Evolutionary conservation across 2,329 filamentous ascomycete genomes (phyloP), one percentile per base, ranked within the genome.

Genomic region (Venturia aucupariae): DNA sequence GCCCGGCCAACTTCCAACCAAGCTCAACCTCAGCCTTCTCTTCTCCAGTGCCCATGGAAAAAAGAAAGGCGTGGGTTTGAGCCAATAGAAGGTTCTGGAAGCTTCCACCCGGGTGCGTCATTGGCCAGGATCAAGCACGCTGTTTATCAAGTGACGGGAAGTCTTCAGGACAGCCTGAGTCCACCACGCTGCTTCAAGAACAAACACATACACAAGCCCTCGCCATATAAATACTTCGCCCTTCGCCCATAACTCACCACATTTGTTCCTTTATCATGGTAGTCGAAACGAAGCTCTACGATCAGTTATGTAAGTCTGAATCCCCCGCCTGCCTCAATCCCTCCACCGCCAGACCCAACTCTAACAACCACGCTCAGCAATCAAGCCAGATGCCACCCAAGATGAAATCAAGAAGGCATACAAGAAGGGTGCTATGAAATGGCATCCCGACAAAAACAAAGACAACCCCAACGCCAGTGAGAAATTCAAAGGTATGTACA

Each of bases 331-430:
- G 22, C 24, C n/a, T 59, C 48, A 46, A 64, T 27, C 30, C 19
- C 46, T 24, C 32, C 27, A 44, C 46, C 46, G 46, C 44, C n/a
- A 46, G 44, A 22, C 24, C 2, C n/a, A 7, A 19, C 4, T 3
- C 64, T 65, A 63, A 65, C 46, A 8, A 24, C 19, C n/a, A 35
- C 15, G 46, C 24, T 24, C 62, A 77, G 75, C 83, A 74, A 81
- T 97, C 77, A 88, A 90, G 75, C 85, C 93, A 44, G 84, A 86
- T 66, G 91, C 92, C 30, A 83, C 86, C 30, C 90, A 95, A 77
- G 93, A 97, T 73, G 93, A 97, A 69, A 96, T 99, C 75, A 97
- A 97, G 76, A 99, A 97, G 76, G 94, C 87, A 65, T 96, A 96
- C 77, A 85, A 90, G 68, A 96, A 96, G 82, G 84, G 87, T 64